Evolutionary conservation across 805 yeast genomes (phyloP).

Genomic region (Ogataea nitratoaversa): DNA sequence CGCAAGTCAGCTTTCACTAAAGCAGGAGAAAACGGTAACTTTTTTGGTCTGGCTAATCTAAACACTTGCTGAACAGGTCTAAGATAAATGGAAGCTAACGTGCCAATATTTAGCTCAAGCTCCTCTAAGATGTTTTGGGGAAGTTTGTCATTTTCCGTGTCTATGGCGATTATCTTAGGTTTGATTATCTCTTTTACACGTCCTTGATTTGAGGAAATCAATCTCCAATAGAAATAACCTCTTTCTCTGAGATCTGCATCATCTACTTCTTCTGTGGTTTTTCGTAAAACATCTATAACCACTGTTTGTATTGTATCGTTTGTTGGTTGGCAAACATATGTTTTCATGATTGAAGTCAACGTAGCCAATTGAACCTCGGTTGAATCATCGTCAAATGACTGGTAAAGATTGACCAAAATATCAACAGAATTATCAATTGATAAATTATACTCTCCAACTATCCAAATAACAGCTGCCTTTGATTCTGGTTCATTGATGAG

Average conservation of each 20-base stretch:
- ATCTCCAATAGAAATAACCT: conserved; percentile 82
- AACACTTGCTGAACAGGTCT: conserved; percentile 83
- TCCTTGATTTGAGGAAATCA: conserved; percentile 50
- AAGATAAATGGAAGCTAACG: conserved; percentile 77
- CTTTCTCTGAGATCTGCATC: conserved; percentile 87
- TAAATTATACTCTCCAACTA: conserved; percentile 66
- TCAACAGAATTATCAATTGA: conserved; percentile 39
- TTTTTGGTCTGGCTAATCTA: conserved; percentile 52
- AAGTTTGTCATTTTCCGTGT: conserved; percentile 61
- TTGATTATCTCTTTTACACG: conserved; percentile 49
- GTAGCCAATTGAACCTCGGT: conserved; percentile 69
- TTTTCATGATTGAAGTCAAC: conserved; percentile 70
- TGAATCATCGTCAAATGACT: conserved; percentile 56
- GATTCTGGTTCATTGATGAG: conserved; percentile 74
- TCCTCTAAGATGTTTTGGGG: conserved; percentile 74
- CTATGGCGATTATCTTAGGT: conserved; percentile 58
- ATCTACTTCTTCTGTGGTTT: conserved; percentile 68
- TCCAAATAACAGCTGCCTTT: conserved; percentile 76
- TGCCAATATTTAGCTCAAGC: conserved; percentile 74
- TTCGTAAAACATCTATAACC: conserved; percentile 55
- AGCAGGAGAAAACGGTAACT: conserved; percentile 48
- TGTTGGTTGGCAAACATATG: conserved; percentile 53
- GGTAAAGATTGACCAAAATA: conserved; percentile 39
- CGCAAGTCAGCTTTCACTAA: conserved; percentile 18
- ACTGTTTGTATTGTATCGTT: conserved; percentile 43